Base-by-base conservation (phyloP, 805 yeast genomes). In the Geotrichum ghanense region DNA sequence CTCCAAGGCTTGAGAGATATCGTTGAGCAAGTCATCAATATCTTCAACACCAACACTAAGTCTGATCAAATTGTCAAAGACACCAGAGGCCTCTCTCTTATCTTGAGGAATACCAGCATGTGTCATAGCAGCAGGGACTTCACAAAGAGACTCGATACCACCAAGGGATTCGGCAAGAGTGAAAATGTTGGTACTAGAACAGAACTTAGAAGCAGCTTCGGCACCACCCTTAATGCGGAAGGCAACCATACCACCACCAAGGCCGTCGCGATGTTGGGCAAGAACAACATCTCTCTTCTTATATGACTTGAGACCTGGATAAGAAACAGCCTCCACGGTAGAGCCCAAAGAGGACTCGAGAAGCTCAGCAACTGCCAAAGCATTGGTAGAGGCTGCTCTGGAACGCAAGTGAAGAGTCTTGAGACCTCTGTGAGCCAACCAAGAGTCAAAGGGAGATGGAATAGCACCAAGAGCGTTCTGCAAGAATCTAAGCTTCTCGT, bases 191-290 rank as follows among this genome's bases (percentile, higher is more conserved):
- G 94, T 83, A 42, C 78, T 60, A 42, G 83, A 77, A 50, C 89
- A 76, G 73, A 86, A 83, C 55, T 71, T 71, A 48, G 83, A 67
- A 48, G 95, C 95, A 45, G 79, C 85, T 50, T 69, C 72, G 48
- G 83, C 83, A 58, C 89, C 94, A 48, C 95, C 95, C 53, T 75
- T 72, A 66, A 86, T 75, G 71, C 95, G 78, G 74, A 86, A 85
- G 7, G 94, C 81, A 60, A 86, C 78, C 83, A 86, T 86, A 64
- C 95, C 95, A 59, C 95, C 95, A 52, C 95, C 95, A 54, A 85
- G 74, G 44, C 81, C 83, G 51, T 83, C 79, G 63, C 90, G 77
- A 70, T 85, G 95, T 68, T 86, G 95, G 52, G 69, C 75, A 55
- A 66, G 53, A 22, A 85, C 90, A 46, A 83, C 75, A 7, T 68